phyloP scores from a whole-genome alignment of 176 grass and related monocot genomes.

The Tillandsia leiboldiana region DNA sequence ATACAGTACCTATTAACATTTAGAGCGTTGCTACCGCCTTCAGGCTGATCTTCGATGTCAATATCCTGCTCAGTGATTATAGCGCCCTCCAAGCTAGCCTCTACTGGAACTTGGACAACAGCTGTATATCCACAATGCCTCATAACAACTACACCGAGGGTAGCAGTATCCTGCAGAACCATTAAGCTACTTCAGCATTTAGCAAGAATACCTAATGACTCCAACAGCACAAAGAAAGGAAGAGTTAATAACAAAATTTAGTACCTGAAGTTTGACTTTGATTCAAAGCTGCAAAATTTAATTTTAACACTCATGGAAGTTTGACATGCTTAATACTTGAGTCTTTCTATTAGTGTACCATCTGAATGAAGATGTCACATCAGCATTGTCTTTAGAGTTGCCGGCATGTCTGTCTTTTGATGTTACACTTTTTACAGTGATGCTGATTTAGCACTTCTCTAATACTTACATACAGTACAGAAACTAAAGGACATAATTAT shows the following conservation, averaged over 20 bases:
- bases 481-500: too few relatives aligned
- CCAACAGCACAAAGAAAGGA: background rate
- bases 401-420: too few relatives aligned
- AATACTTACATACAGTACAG: too few relatives aligned
- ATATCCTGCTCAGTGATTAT: conserved; percentile 42
- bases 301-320: too few relatives aligned
- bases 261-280: too few relatives aligned
- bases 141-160: conserved; percentile 81
- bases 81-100: conserved; percentile 32
- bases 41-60: conserved; percentile 82
- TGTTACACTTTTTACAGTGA: too few relatives aligned
- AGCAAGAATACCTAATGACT: background rate
- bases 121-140: conserved; percentile 90
- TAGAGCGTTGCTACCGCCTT: conserved; percentile 79
- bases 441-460: too few relatives aligned
- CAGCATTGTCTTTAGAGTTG: too few relatives aligned
- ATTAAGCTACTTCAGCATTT: conserved; percentile 24
- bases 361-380: too few relatives aligned
- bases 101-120: conserved; percentile 79
- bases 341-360: too few relatives aligned
- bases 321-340: too few relatives aligned
- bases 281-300: too few relatives aligned
- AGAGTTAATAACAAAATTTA: background rate
- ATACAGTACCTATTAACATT: conserved; percentile 81
- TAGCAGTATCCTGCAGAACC: conserved; percentile 68